These are phyloP conservation scores for Saturnispora gosingensis DNA, from an alignment of 805 yeast genomes.

Conservation along the genomic window DNA sequence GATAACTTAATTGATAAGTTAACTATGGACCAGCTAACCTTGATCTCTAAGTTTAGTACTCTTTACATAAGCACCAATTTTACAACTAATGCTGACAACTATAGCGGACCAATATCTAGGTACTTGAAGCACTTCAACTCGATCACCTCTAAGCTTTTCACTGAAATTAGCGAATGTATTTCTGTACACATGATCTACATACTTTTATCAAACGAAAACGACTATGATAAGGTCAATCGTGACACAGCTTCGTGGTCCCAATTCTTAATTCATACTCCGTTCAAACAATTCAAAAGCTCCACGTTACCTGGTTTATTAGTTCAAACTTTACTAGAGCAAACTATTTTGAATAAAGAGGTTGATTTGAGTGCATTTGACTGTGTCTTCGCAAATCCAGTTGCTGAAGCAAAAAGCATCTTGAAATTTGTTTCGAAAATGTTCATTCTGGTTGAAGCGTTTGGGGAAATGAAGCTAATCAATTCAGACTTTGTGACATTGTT, in stretches of 20 bases:
- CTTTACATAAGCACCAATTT: constrained; percentile 26
- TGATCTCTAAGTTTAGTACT: constrained; percentile 42
- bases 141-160: constrained; percentile 43
- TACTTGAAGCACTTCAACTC: constrained; percentile 60
- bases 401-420: constrained; percentile 17
- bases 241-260: constrained; percentile 48
- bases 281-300: constrained; percentile 42
- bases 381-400: constrained; percentile 16
- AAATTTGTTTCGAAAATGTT: constrained; percentile 20
- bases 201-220: constrained; percentile 43
- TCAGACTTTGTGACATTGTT: constrained; percentile 8
- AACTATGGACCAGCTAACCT: constrained; percentile 21
- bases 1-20: constrained; percentile 10
- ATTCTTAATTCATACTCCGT: constrained; percentile 52
- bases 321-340: constrained; percentile 40
- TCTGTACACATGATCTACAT: constrained; percentile 44
- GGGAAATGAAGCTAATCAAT: constrained; percentile 13
- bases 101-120: constrained; percentile 64
- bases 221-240: constrained; percentile 36
- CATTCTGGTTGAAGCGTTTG: constrained; percentile 16
- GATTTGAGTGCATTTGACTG: constrained; percentile 11
- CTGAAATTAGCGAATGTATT: constrained; percentile 43
- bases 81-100: constrained; percentile 28
- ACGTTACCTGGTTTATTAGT: constrained; percentile 55
- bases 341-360: constrained; percentile 14